phyloP scores from a whole-genome alignment of 2,329 filamentous ascomycete genomes.

The Thermoascus crustaceus region DNA sequence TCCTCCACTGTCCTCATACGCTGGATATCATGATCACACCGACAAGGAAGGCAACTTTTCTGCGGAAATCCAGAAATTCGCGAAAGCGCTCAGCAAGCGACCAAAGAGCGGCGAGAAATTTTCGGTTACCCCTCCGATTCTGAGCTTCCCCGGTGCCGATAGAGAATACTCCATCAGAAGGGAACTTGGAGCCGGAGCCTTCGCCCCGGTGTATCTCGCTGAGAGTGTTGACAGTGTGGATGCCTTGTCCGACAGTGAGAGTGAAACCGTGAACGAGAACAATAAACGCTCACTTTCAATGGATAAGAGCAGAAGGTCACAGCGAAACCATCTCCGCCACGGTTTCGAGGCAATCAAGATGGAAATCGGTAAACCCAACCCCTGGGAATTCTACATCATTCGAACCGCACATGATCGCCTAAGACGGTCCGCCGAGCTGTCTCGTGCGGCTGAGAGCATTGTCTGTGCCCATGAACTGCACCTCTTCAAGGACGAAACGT shows the following conservation, averaged over 20 bases:
- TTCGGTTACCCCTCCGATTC: slow-evolving; percentile 51
- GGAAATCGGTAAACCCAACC: slow-evolving; percentile 69
- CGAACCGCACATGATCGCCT: slow-evolving; percentile 70
- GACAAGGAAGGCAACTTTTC: slow-evolving; percentile 57
- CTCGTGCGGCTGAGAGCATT: slow-evolving; percentile 66
- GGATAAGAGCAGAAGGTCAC: slow-evolving; percentile 23
- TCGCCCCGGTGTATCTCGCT: slow-evolving; percentile 88
- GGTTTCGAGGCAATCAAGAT: slow-evolving; percentile 84
- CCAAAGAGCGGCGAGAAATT: slow-evolving; percentile 49
- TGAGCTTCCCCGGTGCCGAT: slow-evolving; percentile 59
- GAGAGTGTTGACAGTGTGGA: slow-evolving; percentile 57
- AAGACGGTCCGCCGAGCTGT: slow-evolving; percentile 48
- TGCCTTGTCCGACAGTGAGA: slow-evolving; percentile 25
- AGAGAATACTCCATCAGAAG: slow-evolving; percentile 69
- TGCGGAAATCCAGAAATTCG: slow-evolving; percentile 71
- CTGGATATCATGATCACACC: slow-evolving; percentile 70
- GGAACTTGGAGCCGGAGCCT: slow-evolving; percentile 87
- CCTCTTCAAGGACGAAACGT: slow-evolving; percentile 81
- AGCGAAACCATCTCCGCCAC: slow-evolving; percentile 35
- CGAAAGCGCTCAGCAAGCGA: slow-evolving; percentile 55
- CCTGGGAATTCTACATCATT: slow-evolving; percentile 98
- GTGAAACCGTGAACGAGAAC: slow-evolving; percentile 36
- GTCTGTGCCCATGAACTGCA: slow-evolving; percentile 84
- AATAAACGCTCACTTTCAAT: slow-evolving; percentile 49
- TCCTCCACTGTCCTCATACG: slow-evolving; percentile 64